Percentiles rank a stretch among this genome's conserved stretches.
Evolutionary conservation across 1,284 basidiomycete species (phyloP).

Genomic region (Rhodotorula sp.): DNA sequence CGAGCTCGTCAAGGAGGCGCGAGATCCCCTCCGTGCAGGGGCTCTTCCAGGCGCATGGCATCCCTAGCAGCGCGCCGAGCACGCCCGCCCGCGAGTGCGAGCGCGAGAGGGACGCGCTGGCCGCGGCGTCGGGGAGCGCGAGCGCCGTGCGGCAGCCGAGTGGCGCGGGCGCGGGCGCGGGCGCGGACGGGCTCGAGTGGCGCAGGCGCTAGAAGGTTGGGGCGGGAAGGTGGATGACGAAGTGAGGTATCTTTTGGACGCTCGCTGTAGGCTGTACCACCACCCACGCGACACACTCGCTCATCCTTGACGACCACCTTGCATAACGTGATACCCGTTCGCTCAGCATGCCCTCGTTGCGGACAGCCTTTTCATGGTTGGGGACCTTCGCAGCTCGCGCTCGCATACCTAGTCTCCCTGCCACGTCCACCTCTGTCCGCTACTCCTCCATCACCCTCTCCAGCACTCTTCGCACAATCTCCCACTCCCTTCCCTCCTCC

Average conservation of each 20-base stretch:
- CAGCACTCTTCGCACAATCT: conserved; percentile 43
- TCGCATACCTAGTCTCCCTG: no score
- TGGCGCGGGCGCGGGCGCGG: neutral
- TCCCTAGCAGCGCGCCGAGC: neutral
- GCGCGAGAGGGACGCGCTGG: no score
- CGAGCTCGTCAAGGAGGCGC: neutral
- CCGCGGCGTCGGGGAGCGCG: neutral
- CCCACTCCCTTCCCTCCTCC: conserved; percentile 46
- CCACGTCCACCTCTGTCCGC: no score
- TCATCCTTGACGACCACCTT: neutral
- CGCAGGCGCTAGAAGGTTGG: neutral
- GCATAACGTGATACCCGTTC: conserved; percentile 4
- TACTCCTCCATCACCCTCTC: conserved; percentile 41
- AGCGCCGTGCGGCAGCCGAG: neutral
- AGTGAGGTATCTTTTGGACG: no score
- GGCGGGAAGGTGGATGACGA: no score
- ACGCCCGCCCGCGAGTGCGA: neutral
- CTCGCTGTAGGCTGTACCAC: neutral
- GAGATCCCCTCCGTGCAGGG: conserved; percentile 8
- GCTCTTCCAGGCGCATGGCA: conserved; percentile 12
- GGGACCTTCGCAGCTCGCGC: no score
- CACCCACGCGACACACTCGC: neutral
- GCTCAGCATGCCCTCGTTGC: neutral
- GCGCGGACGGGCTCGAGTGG: neutral
- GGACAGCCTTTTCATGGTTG: no score